Conservation (phyloP, 768 basidiomycete genomes). For the Panellus pusillus region DNA sequence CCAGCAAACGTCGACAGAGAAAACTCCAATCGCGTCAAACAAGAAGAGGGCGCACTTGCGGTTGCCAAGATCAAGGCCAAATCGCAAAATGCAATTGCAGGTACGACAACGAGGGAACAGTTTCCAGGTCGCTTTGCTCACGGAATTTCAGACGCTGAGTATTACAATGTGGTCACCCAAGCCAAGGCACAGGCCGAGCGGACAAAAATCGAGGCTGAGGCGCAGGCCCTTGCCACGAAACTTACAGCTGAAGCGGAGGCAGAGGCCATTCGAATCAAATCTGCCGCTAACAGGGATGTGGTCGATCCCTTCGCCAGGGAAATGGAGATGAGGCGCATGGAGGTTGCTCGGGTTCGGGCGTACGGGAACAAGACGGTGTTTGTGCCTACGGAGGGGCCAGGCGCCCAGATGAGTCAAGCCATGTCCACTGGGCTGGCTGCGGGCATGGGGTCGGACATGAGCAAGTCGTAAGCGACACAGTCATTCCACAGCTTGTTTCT, state of each 20-base stretch:
- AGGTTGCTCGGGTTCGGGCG: conserved; percentile 60
- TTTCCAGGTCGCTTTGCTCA: too few relatives aligned
- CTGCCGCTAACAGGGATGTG: conserved; percentile 61
- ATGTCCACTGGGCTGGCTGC: conserved; percentile 74
- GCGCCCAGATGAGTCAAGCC: conserved; percentile 56
- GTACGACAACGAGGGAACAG: conserved; percentile 25
- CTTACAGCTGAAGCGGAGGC: conserved; percentile 76
- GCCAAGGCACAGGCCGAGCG: conserved; percentile 71
- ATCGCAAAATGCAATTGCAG: conserved; percentile 57
- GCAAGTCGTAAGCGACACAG: too few relatives aligned
- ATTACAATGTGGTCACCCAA: conserved; percentile 70
- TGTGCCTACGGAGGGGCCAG: conserved; percentile 62
- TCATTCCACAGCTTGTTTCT: too few relatives aligned
- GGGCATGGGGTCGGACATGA: conserved; percentile 48
- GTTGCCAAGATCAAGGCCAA: conserved; percentile 79
- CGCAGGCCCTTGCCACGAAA: conserved; percentile 76
- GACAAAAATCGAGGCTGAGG: conserved; percentile 75
- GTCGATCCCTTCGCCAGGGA: conserved; percentile 69
- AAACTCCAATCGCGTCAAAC: conserved; percentile 86
- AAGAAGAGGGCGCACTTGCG: conserved; percentile 75
- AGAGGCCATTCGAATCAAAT: conserved; percentile 62
- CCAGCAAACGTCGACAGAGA: conserved; percentile 62
- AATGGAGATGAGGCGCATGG: conserved; percentile 70
- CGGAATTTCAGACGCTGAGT: conserved; percentile 42
- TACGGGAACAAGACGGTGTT: conserved; percentile 72